Base-by-base conservation (phyloP, 345 rosid species). In the Mallotus nudiflorus region DNA sequence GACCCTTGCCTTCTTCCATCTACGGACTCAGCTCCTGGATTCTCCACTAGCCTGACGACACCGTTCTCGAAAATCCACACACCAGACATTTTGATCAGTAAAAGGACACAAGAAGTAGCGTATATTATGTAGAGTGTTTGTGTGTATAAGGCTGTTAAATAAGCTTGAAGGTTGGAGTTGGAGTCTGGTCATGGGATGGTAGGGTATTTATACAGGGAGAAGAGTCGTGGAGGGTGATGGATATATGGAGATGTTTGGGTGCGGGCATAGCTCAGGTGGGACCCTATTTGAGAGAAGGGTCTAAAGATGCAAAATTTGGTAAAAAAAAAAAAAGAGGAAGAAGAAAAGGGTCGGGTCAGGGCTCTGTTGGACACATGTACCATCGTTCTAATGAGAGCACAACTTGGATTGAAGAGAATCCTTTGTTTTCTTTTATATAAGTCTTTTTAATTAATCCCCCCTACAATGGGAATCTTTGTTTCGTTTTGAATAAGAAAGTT, bases 21-120 rank as follows among this genome's bases (percentile, higher is more conserved):
- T 27, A 61, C 28, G 5, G 75, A 64, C 27, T 85, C 96, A 0
- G 77, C 83, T 28, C 79, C 85, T 0, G 89, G 90, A 68, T 89
- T 85, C 82, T 84, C 89, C 53, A 82, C 92, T 12, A 83, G 79
- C 48, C 91, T 85, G 49, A 87, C 75, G 22, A 87, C 87, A 0
- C 95, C 95, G 72, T 90, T 81, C 73, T 79, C 82, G 84, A 92
- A 88, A 49, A 85, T 79, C 97, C 97, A 92, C 51, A 90, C 92
- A 5, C 96, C 97, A 0, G 96, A 83, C 97, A 92, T 92, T 71
- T 37, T 75, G 20, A 7, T 5, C 12, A 3, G 1, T 1, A 0
- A 24, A 3, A 10, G 15, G 33, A 4, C 14, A 5, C 4, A 15
- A 29, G 15, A 8, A 42, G 46, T 12, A 33, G 37, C 3, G 37